Percentiles rank a stretch among this genome's conserved stretches.
Evolutionary conservation across 371 early-diverging fungal species (phyloP).

Genomic region (Sporodiniella umbellata): DNA sequence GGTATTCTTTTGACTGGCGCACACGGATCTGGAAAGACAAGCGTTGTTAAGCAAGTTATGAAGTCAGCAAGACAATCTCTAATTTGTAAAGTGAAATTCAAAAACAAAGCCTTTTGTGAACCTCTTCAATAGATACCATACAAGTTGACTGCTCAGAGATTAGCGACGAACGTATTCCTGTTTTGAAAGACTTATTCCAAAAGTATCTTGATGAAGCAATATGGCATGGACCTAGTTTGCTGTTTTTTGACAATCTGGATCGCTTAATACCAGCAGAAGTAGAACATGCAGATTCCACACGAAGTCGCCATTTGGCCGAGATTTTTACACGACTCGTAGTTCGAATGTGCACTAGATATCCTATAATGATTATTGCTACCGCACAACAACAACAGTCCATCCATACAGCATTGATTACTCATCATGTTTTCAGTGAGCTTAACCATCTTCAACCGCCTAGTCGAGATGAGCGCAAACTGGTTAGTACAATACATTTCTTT

Average conservation of each 20-base stretch:
- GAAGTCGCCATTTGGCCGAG: constrained; percentile 70
- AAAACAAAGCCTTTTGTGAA: constrained; percentile 1
- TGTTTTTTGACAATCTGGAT: constrained; percentile 97
- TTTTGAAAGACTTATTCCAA: constrained; percentile 63
- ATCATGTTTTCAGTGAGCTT: constrained; percentile 68
- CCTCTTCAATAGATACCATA: constrained; percentile 34
- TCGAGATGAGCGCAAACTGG: constrained; percentile 65
- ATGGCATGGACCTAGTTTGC: constrained; percentile 78
- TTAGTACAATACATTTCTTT: constrained; percentile 11
- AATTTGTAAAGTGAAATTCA: constrained; percentile 46
- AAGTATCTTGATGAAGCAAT: constrained; percentile 67
- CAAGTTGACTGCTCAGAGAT: constrained; percentile 65
- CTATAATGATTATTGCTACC: constrained; percentile 67
- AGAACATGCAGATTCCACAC: constrained; percentile 73
- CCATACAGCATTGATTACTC: constrained; percentile 58
- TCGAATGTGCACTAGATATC: constrained; percentile 44
- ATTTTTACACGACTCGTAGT: constrained; percentile 51
- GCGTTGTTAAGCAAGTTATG: constrained; percentile 55
- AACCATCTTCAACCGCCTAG: constrained; percentile 67
- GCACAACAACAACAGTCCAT: constrained; percentile 68
- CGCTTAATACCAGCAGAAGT: constrained; percentile 82
- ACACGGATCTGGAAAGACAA: constrained; percentile 87
- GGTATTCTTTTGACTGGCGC: constrained; percentile 81
- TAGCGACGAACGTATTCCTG: constrained; percentile 59
- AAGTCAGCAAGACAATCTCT: constrained; percentile 33